Conservation (phyloP, 441 rosid genomes). For the Kokia cookei region DNA sequence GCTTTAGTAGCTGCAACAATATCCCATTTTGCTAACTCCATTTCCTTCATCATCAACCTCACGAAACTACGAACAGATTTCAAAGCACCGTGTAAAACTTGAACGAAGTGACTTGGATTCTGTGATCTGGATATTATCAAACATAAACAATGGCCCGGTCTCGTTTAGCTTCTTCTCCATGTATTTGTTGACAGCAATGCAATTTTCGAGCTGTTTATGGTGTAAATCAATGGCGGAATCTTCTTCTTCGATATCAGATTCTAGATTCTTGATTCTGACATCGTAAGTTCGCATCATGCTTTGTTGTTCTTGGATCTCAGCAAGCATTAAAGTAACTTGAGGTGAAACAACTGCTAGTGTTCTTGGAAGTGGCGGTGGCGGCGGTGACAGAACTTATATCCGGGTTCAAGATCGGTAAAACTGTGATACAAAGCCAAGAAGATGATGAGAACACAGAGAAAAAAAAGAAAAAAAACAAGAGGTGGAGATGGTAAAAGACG, state of each 20-base stretch:
- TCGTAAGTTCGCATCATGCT: slow-evolving; percentile 57
- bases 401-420: no score
- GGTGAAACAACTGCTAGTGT: slow-evolving; percentile 25
- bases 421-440: no score
- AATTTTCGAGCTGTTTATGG: slow-evolving; percentile 18
- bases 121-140: slow-evolving; percentile 28
- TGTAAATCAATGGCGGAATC: slow-evolving; percentile 23
- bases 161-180: slow-evolving; percentile 49
- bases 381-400: no score
- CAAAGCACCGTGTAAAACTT: slow-evolving; percentile 33
- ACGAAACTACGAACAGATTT: slow-evolving; percentile 44
- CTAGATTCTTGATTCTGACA: slow-evolving; percentile 49
- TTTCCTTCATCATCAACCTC: slow-evolving; percentile 39
- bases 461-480: no score
- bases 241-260: slow-evolving; percentile 29
- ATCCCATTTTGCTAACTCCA: slow-evolving; percentile 57
- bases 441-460: no score
- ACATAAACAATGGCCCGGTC: slow-evolving; percentile 54
- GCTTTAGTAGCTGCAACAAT: slow-evolving; percentile 47
- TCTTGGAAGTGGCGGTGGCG: no score
- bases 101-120: slow-evolving; percentile 33
- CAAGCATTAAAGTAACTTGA: slow-evolving; percentile 55
- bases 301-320: slow-evolving; percentile 79
- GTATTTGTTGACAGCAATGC: slow-evolving; percentile 23
- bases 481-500: no score